These are phyloP conservation scores for Kernera saxatilis DNA, from an alignment of 345 rosid genomes.

Conservation along the genomic window DNA sequence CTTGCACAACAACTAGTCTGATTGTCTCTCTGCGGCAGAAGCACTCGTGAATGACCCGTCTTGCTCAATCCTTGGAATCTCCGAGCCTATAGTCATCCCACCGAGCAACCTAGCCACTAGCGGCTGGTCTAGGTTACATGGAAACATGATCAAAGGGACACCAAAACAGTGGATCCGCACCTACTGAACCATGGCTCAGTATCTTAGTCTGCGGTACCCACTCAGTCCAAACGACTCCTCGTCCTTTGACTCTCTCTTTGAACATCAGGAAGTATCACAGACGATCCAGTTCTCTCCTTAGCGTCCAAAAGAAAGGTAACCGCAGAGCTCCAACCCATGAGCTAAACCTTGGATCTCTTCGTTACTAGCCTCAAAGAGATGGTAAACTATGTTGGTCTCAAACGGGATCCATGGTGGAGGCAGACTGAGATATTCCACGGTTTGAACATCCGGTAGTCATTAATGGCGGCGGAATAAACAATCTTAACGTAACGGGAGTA, in stretches of 20 bases:
- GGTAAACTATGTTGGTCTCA: slow-evolving; percentile 3
- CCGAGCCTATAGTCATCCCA: slow-evolving; percentile 8
- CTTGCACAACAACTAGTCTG: slow-evolving; percentile 6
- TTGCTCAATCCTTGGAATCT: slow-evolving; percentile 12
- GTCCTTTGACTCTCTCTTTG: slow-evolving; percentile 26
- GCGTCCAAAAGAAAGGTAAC: slow-evolving; percentile 39
- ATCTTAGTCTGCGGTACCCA: slow-evolving; percentile 33
- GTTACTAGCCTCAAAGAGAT: slow-evolving; percentile 12
- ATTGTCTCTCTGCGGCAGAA: slow-evolving; percentile 23
- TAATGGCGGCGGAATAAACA: background rate
- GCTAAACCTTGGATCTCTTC: slow-evolving; percentile 34
- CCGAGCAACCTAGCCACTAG: slow-evolving; percentile 18
- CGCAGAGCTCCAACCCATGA: slow-evolving; percentile 37
- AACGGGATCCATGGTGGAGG: slow-evolving; percentile 30
- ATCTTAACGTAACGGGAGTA: no score
- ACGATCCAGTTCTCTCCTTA: background rate
- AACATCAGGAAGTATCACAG: slow-evolving; percentile 20
- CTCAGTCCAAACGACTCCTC: slow-evolving; percentile 11
- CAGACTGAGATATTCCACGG: slow-evolving; percentile 1
- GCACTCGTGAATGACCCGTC: slow-evolving; percentile 22
- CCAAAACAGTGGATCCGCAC: slow-evolving; percentile 37
- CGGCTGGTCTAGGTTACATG: slow-evolving; percentile 28
- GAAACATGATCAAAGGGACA: slow-evolving; percentile 18
- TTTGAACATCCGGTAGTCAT: background rate
- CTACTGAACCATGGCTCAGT: slow-evolving; percentile 33